A percentile compares a stretch with the other conserved stretches of the same genome.
Evolutionary conservation across 2,329 filamentous ascomycete species (phyloP).

Genomic region (Colletotrichum sp.): DNA sequence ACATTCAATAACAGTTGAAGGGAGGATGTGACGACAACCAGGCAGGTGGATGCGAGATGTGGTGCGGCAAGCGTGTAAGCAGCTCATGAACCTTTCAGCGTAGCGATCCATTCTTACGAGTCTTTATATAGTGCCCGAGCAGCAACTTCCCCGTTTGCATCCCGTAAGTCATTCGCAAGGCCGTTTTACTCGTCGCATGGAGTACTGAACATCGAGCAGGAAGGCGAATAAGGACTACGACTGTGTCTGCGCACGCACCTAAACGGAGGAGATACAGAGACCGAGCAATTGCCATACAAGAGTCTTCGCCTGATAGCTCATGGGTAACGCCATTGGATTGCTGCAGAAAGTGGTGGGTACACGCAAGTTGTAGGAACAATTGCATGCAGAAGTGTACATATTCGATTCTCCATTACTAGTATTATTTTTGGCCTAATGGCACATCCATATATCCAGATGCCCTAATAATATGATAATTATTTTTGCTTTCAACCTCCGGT

Average conservation of each 20-base stretch:
- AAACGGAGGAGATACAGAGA: neutral
- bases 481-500: neutral
- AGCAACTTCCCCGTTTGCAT: neutral
- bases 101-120: neutral
- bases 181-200: neutral
- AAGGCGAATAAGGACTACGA: neutral
- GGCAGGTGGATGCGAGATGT: neutral
- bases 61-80: neutral
- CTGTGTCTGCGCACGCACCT: neutral
- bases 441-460: neutral
- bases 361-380: neutral
- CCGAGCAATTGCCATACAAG: neutral
- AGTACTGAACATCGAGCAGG: neutral
- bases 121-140: neutral
- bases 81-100: neutral
- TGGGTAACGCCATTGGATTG: fast-evolving
- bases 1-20: neutral
- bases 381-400: neutral
- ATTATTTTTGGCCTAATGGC: too few species aligned
- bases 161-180: neutral
- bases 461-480: neutral
- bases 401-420: neutral
- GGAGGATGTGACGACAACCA: neutral
- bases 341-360: too few species aligned
- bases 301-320: neutral